Evolutionary conservation across 495 filamentous ascomycete species (phyloP), one percentile per base, ranked within the genome.

Genomic region (Penicillium parvum): DNA sequence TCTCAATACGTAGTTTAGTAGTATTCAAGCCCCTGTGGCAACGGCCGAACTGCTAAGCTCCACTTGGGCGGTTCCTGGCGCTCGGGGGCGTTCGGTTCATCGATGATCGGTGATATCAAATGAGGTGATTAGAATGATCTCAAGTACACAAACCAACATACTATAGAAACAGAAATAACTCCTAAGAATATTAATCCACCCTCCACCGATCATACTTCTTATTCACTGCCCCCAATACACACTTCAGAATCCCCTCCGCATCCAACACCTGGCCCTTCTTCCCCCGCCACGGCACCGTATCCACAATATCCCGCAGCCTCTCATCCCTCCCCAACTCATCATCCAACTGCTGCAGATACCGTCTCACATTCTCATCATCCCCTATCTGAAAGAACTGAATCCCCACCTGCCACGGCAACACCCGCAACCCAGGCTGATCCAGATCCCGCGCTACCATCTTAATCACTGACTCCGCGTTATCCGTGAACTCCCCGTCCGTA

Each of bases 351-450:
- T 78, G 61, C 42, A 95, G 65, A 49, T 83, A 81, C 60, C 69
- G 57, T 23, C 68, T 67, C 0, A 90, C 92, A 0, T 51, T 66
- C 4, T 61, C 49, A 53, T 96, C 89, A 21, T 79, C 73, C 34
- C 92, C 92, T 40, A 97, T 85, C 69, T 98, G 92, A 68, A 98
- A 92, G 68, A 98, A 96, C 65, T 98, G 92, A 43, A 98, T 82
- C 9, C 94, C 92, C 9, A 96, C 72, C 67, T 98, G 92, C 74
- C 87, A 86, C 17, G 88, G 75, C 22, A 83, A 79, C 0, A 90
- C 90, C 23, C 82, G 73, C 4, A 84, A 59, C 12, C 59, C 65
- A 7, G 47, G 39, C 1, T 44, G 22, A 58, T 96, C 91, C 16
- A 98, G 70, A 47, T 76, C 77, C 61, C 76, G 70, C 0, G 90